Evolutionary conservation across 2,329 filamentous ascomycete genomes (phyloP), one percentile per base, ranked within the genome.

Genomic region (Alternaria burnsii): DNA sequence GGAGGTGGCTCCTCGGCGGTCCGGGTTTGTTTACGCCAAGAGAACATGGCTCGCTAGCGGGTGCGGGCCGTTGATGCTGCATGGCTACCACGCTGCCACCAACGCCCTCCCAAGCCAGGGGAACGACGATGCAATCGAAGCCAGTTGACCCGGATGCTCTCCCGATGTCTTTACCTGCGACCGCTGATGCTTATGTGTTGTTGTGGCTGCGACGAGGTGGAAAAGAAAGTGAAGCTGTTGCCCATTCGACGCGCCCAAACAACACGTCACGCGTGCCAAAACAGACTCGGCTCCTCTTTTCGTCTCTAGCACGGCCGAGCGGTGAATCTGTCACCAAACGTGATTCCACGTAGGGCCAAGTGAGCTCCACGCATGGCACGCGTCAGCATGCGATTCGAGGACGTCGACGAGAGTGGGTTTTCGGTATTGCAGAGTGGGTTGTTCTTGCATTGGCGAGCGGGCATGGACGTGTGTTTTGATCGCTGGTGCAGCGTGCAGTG

Each of bases 351-450:
- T 64, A 65, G 69, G 71, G 63, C 54, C 58, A 58, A 70, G 60
- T 64, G 64, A 71, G 71, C 62, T 61, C 59, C 59, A 70, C 66
- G 74, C 71, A 76, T 60, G 69, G 71, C 65, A 77, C 74, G 73
- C 72, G 73, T 70, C 74, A 66, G 34, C 52, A 52, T 62, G 66
- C 66, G 50, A 76, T 76, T 76, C 72, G 73, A 59, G 63, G 63
- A 47, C 10, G 40, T 32, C 4, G 12, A 20, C 43, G 40, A 65
- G 30, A 38, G 52, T 43, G 50, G 42, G 56, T 41, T 6, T 41
- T 22, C 18, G 20, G 38, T n/a, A 18, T 22, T 22, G 38, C 9
- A 20, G 38, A 41, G 38, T 30, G 48, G 11, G n/a, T 47, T 38
- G 26, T 26, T 41, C 43, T 36, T 42, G 54, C 40, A 42, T 55